Conservation (phyloP, 2,329 filamentous ascomycete genomes). For the Ophiostoma triangulosporum region DNA sequence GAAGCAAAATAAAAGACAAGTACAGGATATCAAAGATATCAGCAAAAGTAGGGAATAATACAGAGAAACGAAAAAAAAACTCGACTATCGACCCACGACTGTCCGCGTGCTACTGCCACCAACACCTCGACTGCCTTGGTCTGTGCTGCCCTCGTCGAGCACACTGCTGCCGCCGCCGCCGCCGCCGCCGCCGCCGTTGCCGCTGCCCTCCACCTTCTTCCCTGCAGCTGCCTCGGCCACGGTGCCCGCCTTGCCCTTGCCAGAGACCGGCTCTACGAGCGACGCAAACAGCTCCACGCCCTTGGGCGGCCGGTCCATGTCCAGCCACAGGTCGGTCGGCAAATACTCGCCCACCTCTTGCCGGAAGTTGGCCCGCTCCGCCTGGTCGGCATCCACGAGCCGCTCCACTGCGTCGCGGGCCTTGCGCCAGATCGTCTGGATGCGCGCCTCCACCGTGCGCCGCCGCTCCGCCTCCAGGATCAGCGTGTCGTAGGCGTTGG, state of each 20-base stretch:
- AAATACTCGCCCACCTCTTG: slow-evolving; percentile 75
- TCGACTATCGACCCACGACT: slow-evolving; percentile 3
- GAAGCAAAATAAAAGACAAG: not conserved
- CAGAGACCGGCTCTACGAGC: not conserved
- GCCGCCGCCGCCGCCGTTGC: not conserved
- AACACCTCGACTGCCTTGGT: slow-evolving; percentile 6
- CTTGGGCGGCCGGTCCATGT: slow-evolving; percentile 47
- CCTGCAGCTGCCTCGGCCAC: not conserved
- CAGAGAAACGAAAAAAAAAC: too few species aligned
- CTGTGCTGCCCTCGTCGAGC: not conserved
- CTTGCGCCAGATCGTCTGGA: slow-evolving; percentile 61
- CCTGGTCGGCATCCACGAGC: slow-evolving; percentile 58
- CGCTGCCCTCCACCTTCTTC: not conserved
- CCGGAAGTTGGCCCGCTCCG: slow-evolving; percentile 64
- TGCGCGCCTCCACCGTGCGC: slow-evolving; percentile 56
- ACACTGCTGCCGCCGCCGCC: not conserved
- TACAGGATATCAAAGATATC: not conserved
- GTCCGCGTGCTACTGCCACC: slow-evolving; percentile 13
- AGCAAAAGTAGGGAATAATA: too few species aligned
- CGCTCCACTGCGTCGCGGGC: slow-evolving; percentile 64
- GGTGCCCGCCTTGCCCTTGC: not conserved
- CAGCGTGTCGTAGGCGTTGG: slow-evolving; percentile 69
- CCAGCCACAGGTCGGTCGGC: slow-evolving; percentile 78
- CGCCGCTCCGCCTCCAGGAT: slow-evolving; percentile 73
- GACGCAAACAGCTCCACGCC: slow-evolving; percentile 31